Conservation (phyloP, 805 yeast species). For the Sporopachydermia quercuum region DNA sequence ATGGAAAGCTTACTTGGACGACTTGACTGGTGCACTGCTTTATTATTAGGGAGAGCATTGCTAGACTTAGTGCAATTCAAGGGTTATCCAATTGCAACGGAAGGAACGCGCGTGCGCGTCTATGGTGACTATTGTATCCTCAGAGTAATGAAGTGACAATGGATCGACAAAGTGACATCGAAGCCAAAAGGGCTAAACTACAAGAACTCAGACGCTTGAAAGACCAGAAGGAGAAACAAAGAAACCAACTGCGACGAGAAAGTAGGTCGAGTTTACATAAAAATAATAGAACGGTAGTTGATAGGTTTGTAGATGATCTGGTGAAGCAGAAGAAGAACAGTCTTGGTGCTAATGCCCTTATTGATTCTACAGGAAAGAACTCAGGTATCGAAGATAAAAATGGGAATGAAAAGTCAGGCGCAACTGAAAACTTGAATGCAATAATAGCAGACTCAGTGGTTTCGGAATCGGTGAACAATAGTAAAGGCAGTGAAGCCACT, state of each 20-base stretch:
- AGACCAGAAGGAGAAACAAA: slow-evolving; percentile 17
- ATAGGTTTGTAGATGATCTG: not conserved
- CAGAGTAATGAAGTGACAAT: not conserved
- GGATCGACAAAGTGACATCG: slow-evolving; percentile 29
- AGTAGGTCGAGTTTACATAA: too few relatives aligned
- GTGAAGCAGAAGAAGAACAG: not conserved
- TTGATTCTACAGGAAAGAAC: too few relatives aligned
- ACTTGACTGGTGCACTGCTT: too few relatives aligned
- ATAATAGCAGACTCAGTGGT: not conserved
- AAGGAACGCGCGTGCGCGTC: too few relatives aligned
- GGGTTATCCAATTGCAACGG: too few relatives aligned
- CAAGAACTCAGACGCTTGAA: slow-evolving; percentile 37
- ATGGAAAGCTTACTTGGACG: too few relatives aligned
- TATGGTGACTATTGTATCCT: too few relatives aligned
- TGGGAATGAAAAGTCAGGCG: too few relatives aligned
- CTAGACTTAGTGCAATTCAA: too few relatives aligned
- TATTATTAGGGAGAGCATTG: too few relatives aligned
- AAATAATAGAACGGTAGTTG: not conserved
- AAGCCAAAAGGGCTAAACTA: slow-evolving; percentile 34
- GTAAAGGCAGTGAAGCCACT: not conserved
- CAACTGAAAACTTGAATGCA: not conserved
- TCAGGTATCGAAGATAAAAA: too few relatives aligned
- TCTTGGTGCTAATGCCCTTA: not conserved
- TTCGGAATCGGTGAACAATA: not conserved
- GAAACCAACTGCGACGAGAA: slow-evolving; percentile 4